Evolutionary conservation across 345 rosid genomes (phyloP), one percentile per base, ranked within the genome.

Genomic region (Pelargonium nanum): DNA sequence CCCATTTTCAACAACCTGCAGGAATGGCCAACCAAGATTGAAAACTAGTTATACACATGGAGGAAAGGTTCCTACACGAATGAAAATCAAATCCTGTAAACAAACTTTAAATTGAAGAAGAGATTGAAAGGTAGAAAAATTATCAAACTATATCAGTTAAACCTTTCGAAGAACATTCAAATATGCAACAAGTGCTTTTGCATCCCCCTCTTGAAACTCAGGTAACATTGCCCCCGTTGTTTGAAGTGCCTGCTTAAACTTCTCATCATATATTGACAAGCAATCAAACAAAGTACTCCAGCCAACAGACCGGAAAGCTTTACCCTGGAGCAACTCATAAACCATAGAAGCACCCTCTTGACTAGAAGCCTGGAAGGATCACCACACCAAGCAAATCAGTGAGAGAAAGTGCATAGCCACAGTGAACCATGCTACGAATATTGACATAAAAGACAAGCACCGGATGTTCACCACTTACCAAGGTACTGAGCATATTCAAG

Each of bases 111-210:
- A 40, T 40, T 40, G 2, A 40, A 17, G 16, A 6, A 40, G 15
- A 2, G 48, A 12, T 2, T 6, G 15, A 40, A 34, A 34, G 45
- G 45, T 34, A 15, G 12, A 34, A 34, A 34, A 40, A 0, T 9
- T 40, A 40, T 40, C 17, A 40, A 25, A 16, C 8, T 23, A 72
- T 53, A 32, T 74, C 53, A 53, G 26, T 26, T 50, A 62, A 67
- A 88, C 98, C 98, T 92, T 89, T 73, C 76, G 93, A 76, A 92
- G 95, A 68, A 92, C 91, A 76, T 87, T 78, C 82, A 89, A 73
- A 81, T 92, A 92, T 55, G 96, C 98, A 73, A 85, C 98, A 72
- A 92, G 91, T 44, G 95, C 96, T 76, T 81, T 85, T 69, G 98
- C 95, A 72, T 92, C 98, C 24, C 96, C 98, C 68, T 89, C 98